phyloP scores from a whole-genome alignment of 2,329 filamentous ascomycete genomes.

The Coniochaeta prunicola region DNA sequence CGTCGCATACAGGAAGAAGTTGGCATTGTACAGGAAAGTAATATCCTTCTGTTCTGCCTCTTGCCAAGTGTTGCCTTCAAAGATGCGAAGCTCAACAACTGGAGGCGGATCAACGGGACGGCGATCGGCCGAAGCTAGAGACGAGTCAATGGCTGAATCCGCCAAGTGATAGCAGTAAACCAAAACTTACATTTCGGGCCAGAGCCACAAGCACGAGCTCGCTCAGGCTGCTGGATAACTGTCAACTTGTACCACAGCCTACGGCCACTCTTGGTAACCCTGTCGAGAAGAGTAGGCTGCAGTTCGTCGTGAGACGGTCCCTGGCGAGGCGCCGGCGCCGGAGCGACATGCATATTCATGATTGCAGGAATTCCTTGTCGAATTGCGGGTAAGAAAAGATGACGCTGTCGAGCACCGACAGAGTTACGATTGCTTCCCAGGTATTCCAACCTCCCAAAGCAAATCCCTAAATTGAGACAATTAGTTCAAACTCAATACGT shows the following conservation, averaged over 20 bases:
- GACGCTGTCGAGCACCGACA: neutral
- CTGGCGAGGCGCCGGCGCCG: neutral
- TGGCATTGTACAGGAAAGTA: conserved; percentile 89
- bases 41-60: conserved; percentile 61
- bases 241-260: conserved; percentile 73
- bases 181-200: conserved; percentile 80
- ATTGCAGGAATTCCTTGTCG: neutral
- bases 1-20: conserved; percentile 95
- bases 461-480: neutral
- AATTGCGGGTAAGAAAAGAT: neutral
- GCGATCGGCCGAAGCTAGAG: conserved; percentile 71
- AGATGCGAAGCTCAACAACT: conserved; percentile 84
- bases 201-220: conserved; percentile 88
- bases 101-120: conserved; percentile 91
- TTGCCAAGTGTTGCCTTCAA: conserved; percentile 59
- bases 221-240: conserved; percentile 90
- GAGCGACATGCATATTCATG: conserved; percentile 3
- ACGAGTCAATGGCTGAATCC: conserved; percentile 15
- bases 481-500: neutral
- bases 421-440: neutral
- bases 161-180: conserved; percentile 8
- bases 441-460: neutral
- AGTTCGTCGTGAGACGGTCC: conserved; percentile 10
- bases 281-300: conserved; percentile 8
- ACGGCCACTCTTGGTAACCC: conserved; percentile 64